Evolutionary conservation across 164 flowering plant genomes (phyloP), one percentile per base, ranked within the genome.

Genomic region (Chloranthus sessilifolius): DNA sequence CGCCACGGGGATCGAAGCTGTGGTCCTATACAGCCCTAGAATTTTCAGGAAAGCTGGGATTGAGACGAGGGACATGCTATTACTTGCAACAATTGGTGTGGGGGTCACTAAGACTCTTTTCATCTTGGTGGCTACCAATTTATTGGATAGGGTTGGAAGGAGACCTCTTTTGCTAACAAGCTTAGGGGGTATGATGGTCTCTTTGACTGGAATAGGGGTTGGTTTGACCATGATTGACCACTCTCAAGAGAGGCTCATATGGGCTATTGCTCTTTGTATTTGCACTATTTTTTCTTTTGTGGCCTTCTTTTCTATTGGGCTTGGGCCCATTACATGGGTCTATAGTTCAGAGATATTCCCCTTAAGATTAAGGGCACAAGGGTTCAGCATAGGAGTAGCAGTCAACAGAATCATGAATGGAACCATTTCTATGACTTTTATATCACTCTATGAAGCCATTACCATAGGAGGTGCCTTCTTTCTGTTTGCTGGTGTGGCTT

Each of bases 321-420:
- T 79, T 67, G 95, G 91, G 1, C 95, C 95, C 16, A 74, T 87
- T 40, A 53, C 89, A 7, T 84, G 92, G 89, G 92, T 87, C 1
- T 83, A 83, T 50, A 76, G 77, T 46, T 78, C 89, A 0, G 92
- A 87, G 75, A 70, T 87, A 8, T 79, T 78, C 49, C 91, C 88
- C 14, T 44, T 81, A 61, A 63, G 65, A 50, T 61, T 83, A 1
- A 68, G 95, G 1, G 88, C 85, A 0, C 85, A 81, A 21, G 95
- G 86, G 0, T 12, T 43, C 7, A 62, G 84, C 25, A 37, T 81
- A 9, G 88, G 72, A 0, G 86, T 80, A 14, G 80, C 68, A 2
- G 74, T 69, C 39, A 83, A 81, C 52, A 35, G 91, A 8, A 53
- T 76, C 0, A 66, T 54, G 14, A 83, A 84, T 48, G 95, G 87